Evolutionary conservation across 176 grass and related monocot genomes (phyloP).

Genomic region (Eragrostis curvula): DNA sequence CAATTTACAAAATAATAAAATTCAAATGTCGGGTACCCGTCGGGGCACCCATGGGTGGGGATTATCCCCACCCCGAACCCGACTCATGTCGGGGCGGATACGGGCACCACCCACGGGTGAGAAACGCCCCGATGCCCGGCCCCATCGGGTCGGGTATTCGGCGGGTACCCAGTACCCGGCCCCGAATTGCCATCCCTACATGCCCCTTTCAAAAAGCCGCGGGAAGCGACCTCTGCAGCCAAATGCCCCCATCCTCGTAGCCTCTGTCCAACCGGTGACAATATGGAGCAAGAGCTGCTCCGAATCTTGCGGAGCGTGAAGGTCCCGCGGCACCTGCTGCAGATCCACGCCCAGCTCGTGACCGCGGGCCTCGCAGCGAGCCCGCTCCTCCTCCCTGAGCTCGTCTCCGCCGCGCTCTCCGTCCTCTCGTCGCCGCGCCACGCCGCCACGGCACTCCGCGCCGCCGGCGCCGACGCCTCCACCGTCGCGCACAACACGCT

Average conservation of each 20-base stretch:
- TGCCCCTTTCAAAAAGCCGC: background rate
- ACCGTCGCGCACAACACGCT: conserved; percentile 52
- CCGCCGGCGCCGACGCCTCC: conserved; percentile 30
- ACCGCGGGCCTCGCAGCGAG: conserved; percentile 29
- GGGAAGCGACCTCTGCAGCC: background rate
- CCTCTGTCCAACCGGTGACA: background rate
- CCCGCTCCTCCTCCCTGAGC: conserved; percentile 45
- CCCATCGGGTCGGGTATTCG: no score
- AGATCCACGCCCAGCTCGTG: conserved; percentile 48
- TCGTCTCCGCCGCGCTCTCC: conserved; percentile 43
- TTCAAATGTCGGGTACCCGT: no score
- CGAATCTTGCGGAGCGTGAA: conserved; percentile 15
- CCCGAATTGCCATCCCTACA: no score
- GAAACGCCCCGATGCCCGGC: no score
- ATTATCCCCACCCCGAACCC: no score
- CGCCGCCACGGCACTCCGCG: conserved; percentile 15
- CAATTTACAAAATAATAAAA: no score
- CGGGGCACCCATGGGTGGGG: no score
- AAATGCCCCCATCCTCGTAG: background rate
- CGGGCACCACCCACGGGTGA: no score
- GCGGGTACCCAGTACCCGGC: no score
- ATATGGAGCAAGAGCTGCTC: conserved; percentile 45
- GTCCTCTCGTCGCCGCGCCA: conserved; percentile 17
- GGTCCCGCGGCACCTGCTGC: conserved; percentile 30
- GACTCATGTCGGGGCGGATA: no score